A percentile compares a stretch with the other conserved stretches of the same genome.
phyloP scores from a whole-genome alignment of 2,329 filamentous ascomycete genomes.

The Aschersonia sp. region DNA sequence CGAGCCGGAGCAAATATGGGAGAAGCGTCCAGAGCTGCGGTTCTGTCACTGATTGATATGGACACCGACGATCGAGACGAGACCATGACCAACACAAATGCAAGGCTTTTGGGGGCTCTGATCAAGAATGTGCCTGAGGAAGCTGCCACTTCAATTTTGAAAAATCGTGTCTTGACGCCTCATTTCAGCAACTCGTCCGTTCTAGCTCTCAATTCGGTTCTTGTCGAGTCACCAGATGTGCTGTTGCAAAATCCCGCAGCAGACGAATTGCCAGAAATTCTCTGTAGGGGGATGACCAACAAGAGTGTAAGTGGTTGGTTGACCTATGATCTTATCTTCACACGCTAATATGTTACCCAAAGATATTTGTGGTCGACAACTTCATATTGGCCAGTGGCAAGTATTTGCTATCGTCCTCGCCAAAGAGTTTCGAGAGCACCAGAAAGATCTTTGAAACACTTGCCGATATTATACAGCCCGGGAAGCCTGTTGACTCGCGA shows the following conservation, averaged over 20 bases:
- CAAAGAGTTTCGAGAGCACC: constrained; percentile 59
- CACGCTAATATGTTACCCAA: constrained; percentile 4
- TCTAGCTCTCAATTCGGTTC: constrained; percentile 75
- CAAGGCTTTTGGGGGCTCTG: constrained; percentile 76
- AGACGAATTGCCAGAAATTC: constrained; percentile 61
- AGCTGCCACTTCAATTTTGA: constrained; percentile 42
- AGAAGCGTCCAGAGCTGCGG: constrained; percentile 72
- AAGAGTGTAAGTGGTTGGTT: constrained; percentile 47
- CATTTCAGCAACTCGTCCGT: constrained; percentile 68
- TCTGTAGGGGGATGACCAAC: constrained; percentile 66
- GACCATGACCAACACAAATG: constrained; percentile 76
- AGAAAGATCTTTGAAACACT: constrained; percentile 73
- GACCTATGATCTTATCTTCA: not conserved
- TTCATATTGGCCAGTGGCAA: constrained; percentile 83
- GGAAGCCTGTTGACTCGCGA: constrained; percentile 67
- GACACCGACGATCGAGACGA: constrained; percentile 63
- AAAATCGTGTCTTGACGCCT: constrained; percentile 64
- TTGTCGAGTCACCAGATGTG: constrained; percentile 63
- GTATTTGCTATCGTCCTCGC: constrained; percentile 58
- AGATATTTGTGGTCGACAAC: constrained; percentile 81
- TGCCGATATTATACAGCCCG: constrained; percentile 60
- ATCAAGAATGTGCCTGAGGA: constrained; percentile 74
- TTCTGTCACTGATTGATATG: constrained; percentile 76
- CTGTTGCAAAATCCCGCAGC: constrained; percentile 51
- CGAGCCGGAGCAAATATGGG: constrained; percentile 94